Evolutionary conservation across 371 early-diverging fungal genomes (phyloP), one percentile per base, ranked within the genome.

Genomic region (Gilbertella persicaria): DNA sequence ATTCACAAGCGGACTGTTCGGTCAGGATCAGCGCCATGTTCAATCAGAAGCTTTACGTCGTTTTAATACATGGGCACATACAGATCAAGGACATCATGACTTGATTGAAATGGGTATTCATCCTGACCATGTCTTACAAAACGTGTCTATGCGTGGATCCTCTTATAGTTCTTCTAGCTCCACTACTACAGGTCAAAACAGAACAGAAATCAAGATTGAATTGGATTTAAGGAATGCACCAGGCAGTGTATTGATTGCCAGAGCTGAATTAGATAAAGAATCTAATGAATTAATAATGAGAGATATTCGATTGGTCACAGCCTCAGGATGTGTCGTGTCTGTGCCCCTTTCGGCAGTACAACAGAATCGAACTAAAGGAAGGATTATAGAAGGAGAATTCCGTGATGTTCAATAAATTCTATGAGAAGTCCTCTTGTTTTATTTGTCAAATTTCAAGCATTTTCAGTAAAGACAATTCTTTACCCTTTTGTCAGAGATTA

Each of bases 301-400:
- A 16, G 50, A 49, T 44, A 44, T 65, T 20, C 33, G 48, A 17
- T 33, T 65, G n/a, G 49, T 65, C 25, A 53, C 55, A n/a, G 19
- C 33, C 14, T 37, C 46, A 17, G 55, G 60, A 12, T 33, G 54
- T 28, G 29, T 35, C 4, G 9, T 64, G 9, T 17, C 36, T 3
- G 24, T 55, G 8, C 55, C 61, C 25, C 17, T 45, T 5, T 21
- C 41, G 8, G 14, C 25, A 4, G 17, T 13, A 20, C 45, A 42
- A 2, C 35, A 60, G 25, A 54, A 16, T 30, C 21, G 28, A 17
- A 38, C 21, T 41, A 35, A 30, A 39, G 52, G 65, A 33, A 60
- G 56, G 39, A 45, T 64, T 12, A 64, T 64, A 26, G 65, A 64
- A 50, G 65, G 65, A 6, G 65, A 64, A 47, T 64, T 60, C 33